These are phyloP conservation scores for Apiospora saccharicola DNA, from an alignment of 2,329 filamentous ascomycete genomes.

Conservation along the genomic window DNA sequence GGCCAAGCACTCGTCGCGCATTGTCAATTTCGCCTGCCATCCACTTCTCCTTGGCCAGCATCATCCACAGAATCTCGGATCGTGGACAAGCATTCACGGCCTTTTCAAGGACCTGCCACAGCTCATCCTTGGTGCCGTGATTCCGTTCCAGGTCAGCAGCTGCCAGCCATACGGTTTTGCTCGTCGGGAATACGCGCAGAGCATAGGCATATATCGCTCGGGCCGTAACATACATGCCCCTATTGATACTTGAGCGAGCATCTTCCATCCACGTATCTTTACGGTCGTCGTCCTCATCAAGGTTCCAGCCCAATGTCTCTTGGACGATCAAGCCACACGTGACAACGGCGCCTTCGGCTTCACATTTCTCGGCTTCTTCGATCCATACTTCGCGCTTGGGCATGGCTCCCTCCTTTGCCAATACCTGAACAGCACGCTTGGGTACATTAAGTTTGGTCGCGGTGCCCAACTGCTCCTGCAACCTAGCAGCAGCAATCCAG, in stretches of 20 bases:
- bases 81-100: constrained; percentile 93
- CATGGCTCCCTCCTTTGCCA: constrained; percentile 94
- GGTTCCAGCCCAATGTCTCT: constrained; percentile 89
- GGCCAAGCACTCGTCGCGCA: constrained; percentile 82
- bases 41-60: constrained; percentile 95
- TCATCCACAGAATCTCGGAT: constrained; percentile 92
- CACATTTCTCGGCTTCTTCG: constrained; percentile 89
- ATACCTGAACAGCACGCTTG: constrained; percentile 88
- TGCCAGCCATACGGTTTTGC: constrained; percentile 87
- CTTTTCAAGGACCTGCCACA: constrained; percentile 88
- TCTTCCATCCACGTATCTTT: constrained; percentile 98
- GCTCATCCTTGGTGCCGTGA: constrained; percentile 82
- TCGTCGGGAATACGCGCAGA: constrained; percentile 87
- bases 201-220: constrained; percentile 93
- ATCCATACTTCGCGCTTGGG: constrained; percentile 98
- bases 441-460: constrained; percentile 87
- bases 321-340: constrained; percentile 91
- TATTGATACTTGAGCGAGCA: constrained; percentile 79
- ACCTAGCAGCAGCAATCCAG: constrained; percentile 91
- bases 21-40: constrained; percentile 86
- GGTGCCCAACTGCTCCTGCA: constrained; percentile 88
- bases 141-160: constrained; percentile 91
- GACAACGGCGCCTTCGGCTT: constrained; percentile 85
- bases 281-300: constrained; percentile 96
- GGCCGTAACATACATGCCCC: constrained; percentile 88